These are phyloP conservation scores for Suhomyces wounanorum DNA, from an alignment of 1,139 yeast species.

Conservation along the genomic window DNA sequence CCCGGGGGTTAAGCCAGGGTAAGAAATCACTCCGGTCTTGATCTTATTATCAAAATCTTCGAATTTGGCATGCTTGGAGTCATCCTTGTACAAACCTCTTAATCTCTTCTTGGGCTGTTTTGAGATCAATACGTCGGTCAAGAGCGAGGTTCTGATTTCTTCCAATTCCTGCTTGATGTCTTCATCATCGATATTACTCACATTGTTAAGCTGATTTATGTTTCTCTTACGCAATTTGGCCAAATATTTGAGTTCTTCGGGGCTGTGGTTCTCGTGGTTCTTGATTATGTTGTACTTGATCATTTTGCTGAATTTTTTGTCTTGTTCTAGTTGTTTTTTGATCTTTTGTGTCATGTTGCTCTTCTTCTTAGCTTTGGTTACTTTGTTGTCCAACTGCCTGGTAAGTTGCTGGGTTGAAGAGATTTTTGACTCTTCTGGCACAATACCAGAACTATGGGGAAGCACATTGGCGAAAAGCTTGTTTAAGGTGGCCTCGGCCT, in stretches of 20 bases:
- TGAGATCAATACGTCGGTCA: slow-evolving; percentile 24
- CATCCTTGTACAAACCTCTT: slow-evolving; percentile 18
- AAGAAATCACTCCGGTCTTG: slow-evolving; percentile 44
- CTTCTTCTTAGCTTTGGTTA: slow-evolving; percentile 37
- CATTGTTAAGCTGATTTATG: slow-evolving; percentile 44
- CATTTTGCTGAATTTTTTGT: slow-evolving; percentile 45
- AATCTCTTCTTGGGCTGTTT: slow-evolving; percentile 27
- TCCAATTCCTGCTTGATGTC: slow-evolving; percentile 46
- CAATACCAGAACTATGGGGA: slow-evolving; percentile 35
- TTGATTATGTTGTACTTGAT: slow-evolving; percentile 56
- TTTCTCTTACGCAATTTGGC: slow-evolving; percentile 53
- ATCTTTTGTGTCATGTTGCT: slow-evolving; percentile 34
- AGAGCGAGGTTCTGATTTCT: slow-evolving; percentile 43
- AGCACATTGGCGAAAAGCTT: slow-evolving; percentile 43
- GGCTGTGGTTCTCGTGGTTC: slow-evolving; percentile 38
- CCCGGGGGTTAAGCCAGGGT: slow-evolving; percentile 86
- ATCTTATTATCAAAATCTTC: slow-evolving; percentile 46
- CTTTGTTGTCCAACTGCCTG: slow-evolving; percentile 14
- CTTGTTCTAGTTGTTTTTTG: slow-evolving; percentile 35
- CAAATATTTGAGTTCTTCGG: slow-evolving; percentile 51
- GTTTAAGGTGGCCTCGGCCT: slow-evolving; percentile 43
- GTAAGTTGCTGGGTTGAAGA: slow-evolving; percentile 27
- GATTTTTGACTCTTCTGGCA: slow-evolving; percentile 13
- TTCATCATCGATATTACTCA: slow-evolving; percentile 48
- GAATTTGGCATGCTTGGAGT: slow-evolving; percentile 29